Percentiles rank a stretch among this genome's conserved stretches.
phyloP scores from a whole-genome alignment of 305 asterid genomes.

The Salvia sclarea region DNA sequence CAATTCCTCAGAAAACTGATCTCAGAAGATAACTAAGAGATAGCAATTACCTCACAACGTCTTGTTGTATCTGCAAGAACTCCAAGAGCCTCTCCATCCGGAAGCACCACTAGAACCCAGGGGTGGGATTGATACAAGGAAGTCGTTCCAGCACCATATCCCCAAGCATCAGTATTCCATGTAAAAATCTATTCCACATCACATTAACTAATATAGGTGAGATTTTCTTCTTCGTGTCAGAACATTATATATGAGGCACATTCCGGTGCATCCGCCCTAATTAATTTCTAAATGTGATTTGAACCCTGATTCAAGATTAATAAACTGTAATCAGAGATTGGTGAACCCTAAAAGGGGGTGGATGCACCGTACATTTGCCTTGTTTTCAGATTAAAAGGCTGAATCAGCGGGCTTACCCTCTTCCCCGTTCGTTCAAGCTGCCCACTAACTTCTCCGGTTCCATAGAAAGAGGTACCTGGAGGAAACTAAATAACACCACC shows the following conservation, averaged over 20 bases:
- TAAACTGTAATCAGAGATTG: no score
- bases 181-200: constrained; percentile 55
- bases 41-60: constrained; percentile 72
- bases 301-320: no score
- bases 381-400: neutral
- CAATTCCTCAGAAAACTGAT: neutral
- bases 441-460: constrained; percentile 96
- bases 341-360: no score
- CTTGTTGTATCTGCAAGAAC: constrained; percentile 87
- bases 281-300: no score
- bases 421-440: constrained; percentile 92
- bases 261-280: no score
- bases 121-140: constrained; percentile 96
- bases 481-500: constrained; percentile 59
- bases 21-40: constrained; percentile 14
- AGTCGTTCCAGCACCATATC: constrained; percentile 86
- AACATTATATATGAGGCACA: no score
- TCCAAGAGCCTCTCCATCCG: constrained; percentile 76
- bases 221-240: no score
- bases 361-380: no score
- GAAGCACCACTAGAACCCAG: constrained; percentile 84
- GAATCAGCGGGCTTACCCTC: constrained; percentile 48
- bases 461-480: constrained; percentile 71
- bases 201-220: neutral
- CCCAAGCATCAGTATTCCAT: constrained; percentile 95